Evolutionary conservation across 176 grass and related monocot species (phyloP), one percentile per base, ranked within the genome.

Genomic region (Triticum monococcum): DNA sequence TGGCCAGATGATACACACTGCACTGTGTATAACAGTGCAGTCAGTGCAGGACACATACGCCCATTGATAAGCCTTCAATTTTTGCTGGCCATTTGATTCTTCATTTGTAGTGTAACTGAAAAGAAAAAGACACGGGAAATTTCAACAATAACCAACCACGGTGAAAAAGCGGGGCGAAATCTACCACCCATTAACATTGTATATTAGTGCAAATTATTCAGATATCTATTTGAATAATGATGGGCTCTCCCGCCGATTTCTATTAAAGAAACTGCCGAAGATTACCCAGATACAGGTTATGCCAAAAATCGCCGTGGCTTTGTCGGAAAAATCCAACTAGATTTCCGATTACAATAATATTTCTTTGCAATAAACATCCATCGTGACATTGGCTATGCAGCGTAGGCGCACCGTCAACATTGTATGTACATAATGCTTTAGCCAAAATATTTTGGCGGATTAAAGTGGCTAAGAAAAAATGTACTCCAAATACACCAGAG

Each of bases 1-100:
- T 54, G 37, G 52, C 74, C 54, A 36, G 64, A 31, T 52, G 43
- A 83, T 30, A 72, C 28, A 84, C 87, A 9, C 14, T 31, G n/a
- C 52, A 79, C 81, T 84, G 87, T 89, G 75, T 18, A 26, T 40
- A 48, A 22, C 20, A 75, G 33, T 48, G 12, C 41, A 64, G 56
- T 16, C 20, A 75, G 33, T 48, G 18, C 41, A 64, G 56, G 22
- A 50, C 43, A 35, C 56, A 11, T 22, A 75, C 57, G 14, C 48
- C 11, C 35, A 23, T 50, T 76, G 17, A 33, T 7, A 32, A 7
- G 74, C 16, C 26, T 77, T 56, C 12, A 48, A 30, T 48, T 52
- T 40, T 14, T 7, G 36, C 12, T 80, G 36, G 18, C 24, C 59
- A 64, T 17, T 64, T 24, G 24, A 9, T 30, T 38, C 41, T 67